Base-by-base conservation (phyloP, 2,329 filamentous ascomycete genomes). In the Aureobasidium leucospermi region DNA sequence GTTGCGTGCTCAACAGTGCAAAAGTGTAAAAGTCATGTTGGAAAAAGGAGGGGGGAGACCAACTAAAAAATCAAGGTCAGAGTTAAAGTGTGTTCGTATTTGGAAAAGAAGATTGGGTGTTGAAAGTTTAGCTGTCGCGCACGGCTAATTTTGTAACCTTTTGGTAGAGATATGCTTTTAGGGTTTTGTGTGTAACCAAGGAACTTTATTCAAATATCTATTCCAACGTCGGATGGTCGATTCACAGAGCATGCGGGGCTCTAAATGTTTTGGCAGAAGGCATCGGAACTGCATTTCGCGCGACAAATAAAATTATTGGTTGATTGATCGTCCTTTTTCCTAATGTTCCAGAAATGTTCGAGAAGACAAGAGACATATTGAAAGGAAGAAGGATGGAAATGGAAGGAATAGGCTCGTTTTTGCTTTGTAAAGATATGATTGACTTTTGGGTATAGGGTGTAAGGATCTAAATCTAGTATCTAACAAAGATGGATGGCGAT, bases 401-500 rank as follows among this genome's bases (percentile, higher is more conserved):
- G 23, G 42, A 8, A 45, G 13, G 48, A 43, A 43, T 10, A 43
- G 29, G 38, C 39, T 55, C 43, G 23, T 16, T 43, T 8, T 55
- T 38, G 10, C 8, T 23, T 23, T 10, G 16, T 15, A 3, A 43
- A 15, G 10, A 43, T 55, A 15, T 43, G 36, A 38, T 39, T 55
- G 38, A 55, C 36, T 55, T 55, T 43, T 55, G n/a, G 16, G 38
- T 55, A 55, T 52, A 34, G 36, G 23, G 36, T 41, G 23, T 36
- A 13, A 41, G 34, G 48, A 29, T 52, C 48, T 41, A 41, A 52
- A 52, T 52, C 48, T 52, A 52, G 36, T 41, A 52, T 52, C 48
- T 52, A 41, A 23, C 10, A 52, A 31, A 52, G 36, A 52, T 52
- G 48, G 36, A 52, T 52, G 48, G n/a, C 29, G 36, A 10, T 29